Percentiles rank a stretch among this genome's conserved stretches.
phyloP scores from a whole-genome alignment of 805 yeast species.

The Ogataea wickerhamii region DNA sequence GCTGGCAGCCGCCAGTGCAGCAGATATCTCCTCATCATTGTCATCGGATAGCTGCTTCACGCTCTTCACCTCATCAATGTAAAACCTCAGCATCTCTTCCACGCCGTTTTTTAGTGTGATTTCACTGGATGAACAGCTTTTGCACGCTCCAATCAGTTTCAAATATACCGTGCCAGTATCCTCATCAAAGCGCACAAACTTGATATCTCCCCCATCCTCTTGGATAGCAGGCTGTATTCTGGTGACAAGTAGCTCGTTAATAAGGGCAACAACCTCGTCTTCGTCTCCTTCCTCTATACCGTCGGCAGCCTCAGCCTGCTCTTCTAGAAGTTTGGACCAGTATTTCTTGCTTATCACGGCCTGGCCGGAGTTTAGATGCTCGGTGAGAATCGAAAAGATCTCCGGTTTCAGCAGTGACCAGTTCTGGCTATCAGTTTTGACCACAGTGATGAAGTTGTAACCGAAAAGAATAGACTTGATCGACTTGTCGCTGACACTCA shows the following conservation, averaged over 20 bases:
- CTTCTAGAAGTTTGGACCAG: constrained; percentile 26
- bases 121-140: constrained; percentile 85
- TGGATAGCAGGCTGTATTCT: constrained; percentile 96
- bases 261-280: constrained; percentile 79
- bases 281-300: constrained; percentile 52
- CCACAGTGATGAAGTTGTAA: constrained; percentile 77
- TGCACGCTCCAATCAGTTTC: constrained; percentile 93
- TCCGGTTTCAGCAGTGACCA: constrained; percentile 68
- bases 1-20: not conserved
- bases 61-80: constrained; percentile 89
- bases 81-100: constrained; percentile 95
- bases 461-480: constrained; percentile 77
- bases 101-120: constrained; percentile 94
- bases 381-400: constrained; percentile 56
- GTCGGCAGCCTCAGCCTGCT: constrained; percentile 33
- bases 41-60: constrained; percentile 88
- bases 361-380: constrained; percentile 50
- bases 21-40: constrained; percentile 44
- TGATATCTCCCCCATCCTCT: constrained; percentile 98
- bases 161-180: constrained; percentile 84
- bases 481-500: constrained; percentile 63
- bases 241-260: constrained; percentile 88
- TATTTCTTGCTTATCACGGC: constrained; percentile 48
- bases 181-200: constrained; percentile 80
- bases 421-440: constrained; percentile 41